Base-by-base conservation (phyloP, 2,329 filamentous ascomycete genomes). In the Fusarium euwallaceae region DNA sequence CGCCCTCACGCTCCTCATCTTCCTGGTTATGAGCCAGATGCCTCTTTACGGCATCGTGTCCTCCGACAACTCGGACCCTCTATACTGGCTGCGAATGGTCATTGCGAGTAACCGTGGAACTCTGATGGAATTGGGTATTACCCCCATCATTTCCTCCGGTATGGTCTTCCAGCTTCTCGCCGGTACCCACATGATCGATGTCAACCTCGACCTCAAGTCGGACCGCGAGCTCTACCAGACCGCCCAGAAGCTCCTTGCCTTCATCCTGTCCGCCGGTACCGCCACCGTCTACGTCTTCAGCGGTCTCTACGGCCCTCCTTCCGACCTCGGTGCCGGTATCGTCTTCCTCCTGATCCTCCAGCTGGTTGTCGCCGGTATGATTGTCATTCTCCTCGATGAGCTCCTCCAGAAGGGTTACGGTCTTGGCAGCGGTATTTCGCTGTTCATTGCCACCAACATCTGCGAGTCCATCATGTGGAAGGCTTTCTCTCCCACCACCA, bases 401-500 rank as follows among this genome's bases (percentile, higher is more conserved):
- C 93, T 99, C 71, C 93, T 99, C 80, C 97, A 99, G 88, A 99
- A 99, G 92, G 97, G 97, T 78, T 99, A 99, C 82, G 97, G 97
- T 86, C 93, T 99, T 76, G 97, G 97, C 86, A 97, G 94, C 83
- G 97, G 97, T 87, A 99, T 99, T 84, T 98, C 96, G 58, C 94
- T 99, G 76, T 99, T 99, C 91, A 99, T 99, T 83, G 97, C 97
- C 78, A 99, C 97, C 88, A 98, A 98, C 91, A 98, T 99, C 82
- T 99, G 97, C 94, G 97, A 99, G 90, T 98, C 96, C 67, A 99
- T 99, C 85, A 94, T 99, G 88, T 99, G 97, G 97, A 98, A 98
- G 91, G 97, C 97, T 62, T 98, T 99, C 90, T 98, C 96, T 63
- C 97, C 97, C 67, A 98, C 95, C 71, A 98, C 97, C 83, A 97